A percentile compares a stretch with the other conserved stretches of the same genome.
Conservation (phyloP, 2,329 filamentous ascomycete species). For the Neoscytalidium dimidiatum region DNA sequence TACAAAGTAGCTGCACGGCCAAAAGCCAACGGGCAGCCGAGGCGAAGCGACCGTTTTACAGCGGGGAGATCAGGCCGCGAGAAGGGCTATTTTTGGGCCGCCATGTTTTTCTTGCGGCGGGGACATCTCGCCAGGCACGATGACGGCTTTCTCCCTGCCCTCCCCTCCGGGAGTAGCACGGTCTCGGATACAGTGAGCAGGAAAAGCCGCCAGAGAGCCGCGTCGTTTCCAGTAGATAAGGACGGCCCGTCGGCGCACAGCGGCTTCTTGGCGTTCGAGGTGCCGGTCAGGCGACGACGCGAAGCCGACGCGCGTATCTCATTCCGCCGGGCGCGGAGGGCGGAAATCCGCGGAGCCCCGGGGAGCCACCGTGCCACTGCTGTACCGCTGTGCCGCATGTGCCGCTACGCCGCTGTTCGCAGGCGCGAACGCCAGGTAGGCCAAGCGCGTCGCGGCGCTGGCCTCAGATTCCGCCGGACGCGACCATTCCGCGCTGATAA, state of each 20-base stretch:
- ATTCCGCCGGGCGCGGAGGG: background rate
- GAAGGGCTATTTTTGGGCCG: background rate
- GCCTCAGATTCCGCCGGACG: slow-evolving; percentile 1
- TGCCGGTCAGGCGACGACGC: background rate
- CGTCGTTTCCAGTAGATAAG: background rate
- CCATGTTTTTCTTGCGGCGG: background rate
- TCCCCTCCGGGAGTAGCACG: background rate
- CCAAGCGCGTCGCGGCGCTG: background rate
- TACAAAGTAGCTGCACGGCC: background rate
- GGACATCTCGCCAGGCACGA: background rate
- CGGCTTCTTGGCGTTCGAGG: background rate
- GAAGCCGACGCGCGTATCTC: background rate
- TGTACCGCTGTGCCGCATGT: too few species aligned
- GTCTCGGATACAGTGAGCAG: background rate
- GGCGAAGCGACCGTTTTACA: background rate
- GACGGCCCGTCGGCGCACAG: background rate
- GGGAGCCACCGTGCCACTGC: too few species aligned
- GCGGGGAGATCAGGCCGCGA: background rate
- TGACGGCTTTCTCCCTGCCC: too few species aligned
- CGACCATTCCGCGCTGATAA: background rate
- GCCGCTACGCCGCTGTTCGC: too few species aligned
- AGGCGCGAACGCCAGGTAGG: background rate
- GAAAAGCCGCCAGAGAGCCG: background rate
- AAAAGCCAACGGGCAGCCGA: background rate
- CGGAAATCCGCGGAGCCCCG: background rate